Conservation (phyloP, 2,329 filamentous ascomycete genomes). For the Emericellopsis atlantica region DNA sequence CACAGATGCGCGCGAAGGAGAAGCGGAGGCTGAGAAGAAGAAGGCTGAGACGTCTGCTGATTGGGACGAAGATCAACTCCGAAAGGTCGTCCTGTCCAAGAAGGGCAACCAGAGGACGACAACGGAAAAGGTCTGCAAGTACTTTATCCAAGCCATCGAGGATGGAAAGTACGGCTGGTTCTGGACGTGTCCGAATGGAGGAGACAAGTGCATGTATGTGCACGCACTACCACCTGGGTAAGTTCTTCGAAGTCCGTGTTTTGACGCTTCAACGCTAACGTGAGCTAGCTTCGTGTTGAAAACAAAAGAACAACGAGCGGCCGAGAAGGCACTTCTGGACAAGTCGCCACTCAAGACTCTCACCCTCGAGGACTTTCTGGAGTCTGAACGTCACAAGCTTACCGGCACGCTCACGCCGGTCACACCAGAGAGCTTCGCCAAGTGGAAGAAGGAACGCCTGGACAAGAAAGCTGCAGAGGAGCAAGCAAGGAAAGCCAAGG, state of each 20-base stretch:
- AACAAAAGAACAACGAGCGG: constrained; percentile 91
- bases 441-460: constrained; percentile 91
- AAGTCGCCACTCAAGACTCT: constrained; percentile 91
- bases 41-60: constrained; percentile 88
- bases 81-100: constrained; percentile 84
- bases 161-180: constrained; percentile 99
- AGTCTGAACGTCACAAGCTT: constrained; percentile 91
- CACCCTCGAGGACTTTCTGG: constrained; percentile 93
- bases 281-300: constrained; percentile 77
- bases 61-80: constrained; percentile 95
- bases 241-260: constrained; percentile 20
- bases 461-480: constrained; percentile 95
- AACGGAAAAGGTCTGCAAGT: constrained; percentile 99
- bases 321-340: constrained; percentile 90
- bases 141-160: constrained; percentile 92
- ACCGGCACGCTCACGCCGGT: constrained; percentile 87
- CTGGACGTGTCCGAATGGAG: constrained; percentile 93
- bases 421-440: constrained; percentile 81
- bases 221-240: constrained; percentile 91
- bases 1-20: constrained; percentile 61
- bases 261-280: constrained; percentile 3
- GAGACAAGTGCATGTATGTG: constrained; percentile 97
- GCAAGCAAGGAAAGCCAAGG: constrained; percentile 80
- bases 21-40: constrained; percentile 57
- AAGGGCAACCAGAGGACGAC: constrained; percentile 93